phyloP scores from a whole-genome alignment of 2,329 filamentous ascomycete species.

The Sporothrix pallida region DNA sequence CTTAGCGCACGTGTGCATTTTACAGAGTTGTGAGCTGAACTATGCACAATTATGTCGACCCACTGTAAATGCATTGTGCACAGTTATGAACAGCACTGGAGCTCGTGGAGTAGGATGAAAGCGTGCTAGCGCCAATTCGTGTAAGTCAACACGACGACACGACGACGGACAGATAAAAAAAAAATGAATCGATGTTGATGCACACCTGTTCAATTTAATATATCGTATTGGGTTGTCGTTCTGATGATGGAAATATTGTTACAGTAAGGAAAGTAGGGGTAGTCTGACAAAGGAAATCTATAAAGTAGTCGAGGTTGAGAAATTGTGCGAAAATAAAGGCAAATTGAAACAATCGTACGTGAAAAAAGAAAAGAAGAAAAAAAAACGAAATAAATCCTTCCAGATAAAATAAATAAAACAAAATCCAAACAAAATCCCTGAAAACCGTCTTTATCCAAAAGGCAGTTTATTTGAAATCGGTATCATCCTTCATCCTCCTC shows the following conservation, averaged over 20 bases:
- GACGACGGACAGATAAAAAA: too few species aligned
- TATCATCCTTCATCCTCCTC: neutral
- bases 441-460: neutral
- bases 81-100: neutral
- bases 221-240: neutral
- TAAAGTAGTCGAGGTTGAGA: neutral
- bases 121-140: slow-evolving; percentile 1
- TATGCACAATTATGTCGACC: neutral
- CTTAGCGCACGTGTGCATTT: too few species aligned
- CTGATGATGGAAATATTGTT: neutral
- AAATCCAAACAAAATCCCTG: neutral
- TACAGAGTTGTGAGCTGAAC: neutral
- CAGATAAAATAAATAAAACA: neutral
- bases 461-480: neutral
- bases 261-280: neutral
- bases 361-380: neutral
- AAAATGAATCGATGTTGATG: neutral
- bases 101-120: neutral
- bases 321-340: neutral
- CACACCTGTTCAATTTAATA: neutral
- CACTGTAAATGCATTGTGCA: neutral
- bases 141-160: slow-evolving; percentile 3
- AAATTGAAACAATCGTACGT: too few species aligned
- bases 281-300: slow-evolving; percentile 8
- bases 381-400: neutral